Evolutionary conservation across 2,329 filamentous ascomycete genomes (phyloP).

Genomic region (Pseudogymnoascus sp.): DNA sequence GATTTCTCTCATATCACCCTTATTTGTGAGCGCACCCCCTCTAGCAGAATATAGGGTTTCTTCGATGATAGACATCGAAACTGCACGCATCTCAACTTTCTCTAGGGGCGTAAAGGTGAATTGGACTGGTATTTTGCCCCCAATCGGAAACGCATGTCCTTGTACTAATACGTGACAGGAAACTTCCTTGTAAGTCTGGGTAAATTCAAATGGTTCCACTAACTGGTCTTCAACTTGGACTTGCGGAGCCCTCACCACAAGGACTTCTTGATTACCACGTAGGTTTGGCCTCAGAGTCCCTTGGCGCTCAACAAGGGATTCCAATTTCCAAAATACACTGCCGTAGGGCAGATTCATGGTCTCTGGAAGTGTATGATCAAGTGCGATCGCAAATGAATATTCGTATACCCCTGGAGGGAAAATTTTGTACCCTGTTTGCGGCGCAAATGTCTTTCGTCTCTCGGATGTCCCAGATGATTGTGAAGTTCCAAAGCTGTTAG

Average conservation of each 20-base stretch:
- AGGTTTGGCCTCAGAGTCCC: conserved; percentile 65
- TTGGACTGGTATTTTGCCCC: conserved; percentile 63
- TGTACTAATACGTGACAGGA: conserved; percentile 41
- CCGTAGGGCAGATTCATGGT: conserved; percentile 65
- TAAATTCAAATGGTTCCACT: conserved; percentile 67
- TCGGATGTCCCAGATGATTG: conserved; percentile 45
- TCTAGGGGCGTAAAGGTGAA: conserved; percentile 68
- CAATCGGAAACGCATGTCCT: conserved; percentile 66
- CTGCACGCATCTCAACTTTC: conserved; percentile 66
- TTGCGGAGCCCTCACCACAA: conserved; percentile 58
- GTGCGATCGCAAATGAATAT: conserved; percentile 67
- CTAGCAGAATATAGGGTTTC: conserved; percentile 64
- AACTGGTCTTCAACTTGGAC: conserved; percentile 65
- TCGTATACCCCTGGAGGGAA: conserved; percentile 42
- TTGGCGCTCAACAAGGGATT: conserved; percentile 59
- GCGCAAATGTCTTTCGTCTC: conserved; percentile 33
- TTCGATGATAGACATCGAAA: conserved; percentile 66
- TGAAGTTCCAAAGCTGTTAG: conserved; percentile 58
- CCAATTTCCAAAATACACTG: conserved; percentile 60
- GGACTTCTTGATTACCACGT: conserved; percentile 57
- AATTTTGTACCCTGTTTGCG: conserved; percentile 60
- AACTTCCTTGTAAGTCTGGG: conserved; percentile 69
- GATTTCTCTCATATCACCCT: conserved; percentile 59
- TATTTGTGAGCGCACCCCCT: conserved; percentile 58
- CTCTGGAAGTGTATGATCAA: conserved; percentile 69